Base-by-base conservation (phyloP, 495 filamentous ascomycete genomes). In the Penicillium bialowiezense region DNA sequence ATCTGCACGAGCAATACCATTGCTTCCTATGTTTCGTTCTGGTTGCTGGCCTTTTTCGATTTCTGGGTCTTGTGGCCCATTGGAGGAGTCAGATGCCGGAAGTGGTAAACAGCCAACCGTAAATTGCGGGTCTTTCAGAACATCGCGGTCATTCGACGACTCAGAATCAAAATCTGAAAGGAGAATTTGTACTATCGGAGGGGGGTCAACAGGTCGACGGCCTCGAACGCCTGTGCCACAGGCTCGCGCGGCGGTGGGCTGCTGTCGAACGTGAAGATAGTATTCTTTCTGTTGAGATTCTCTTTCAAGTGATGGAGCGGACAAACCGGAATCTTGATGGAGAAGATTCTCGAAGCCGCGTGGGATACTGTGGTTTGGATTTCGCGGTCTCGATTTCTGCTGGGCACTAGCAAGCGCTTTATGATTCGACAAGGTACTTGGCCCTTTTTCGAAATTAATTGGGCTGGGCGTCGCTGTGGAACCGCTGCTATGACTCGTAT, bases 191-290 rank as follows among this genome's bases (percentile, higher is more conserved):
- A 98, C 81, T 56, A 98, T 96, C 15, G 93, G 93, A 10, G 93
- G 93, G 12, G 93, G 93, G 56, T 98, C 93, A 38, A 98, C 90
- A 21, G 95, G 89, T 45, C 93, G 81, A 23, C 93, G 85, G 65
- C 97, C 93, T 59, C 92, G 74, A 66, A 97, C 93, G 45, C 91
- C 91, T 54, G 95, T 95, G 7, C 93, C 92, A 67, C 92, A 97
- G 40, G 90, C 90, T 60, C 93, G 82, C 33, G 92, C 93, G 6
- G 90, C 91, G 5, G 83, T 74, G 26, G 93, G 93, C 54, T 98
- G 93, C 61, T 98, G 93, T 13, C 93, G 87, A 31, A 98, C 82
- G 24, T 76, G 77, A 35, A 97, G 79, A 24, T 68, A 65, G 59
- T 82, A 82, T 21, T 71, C 68, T 23, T 68, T 59, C 39, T 56